A percentile compares a stretch with the other conserved stretches of the same genome.
Conservation (phyloP, 1,139 yeast genomes). For the Zygoascus sp. region DNA sequence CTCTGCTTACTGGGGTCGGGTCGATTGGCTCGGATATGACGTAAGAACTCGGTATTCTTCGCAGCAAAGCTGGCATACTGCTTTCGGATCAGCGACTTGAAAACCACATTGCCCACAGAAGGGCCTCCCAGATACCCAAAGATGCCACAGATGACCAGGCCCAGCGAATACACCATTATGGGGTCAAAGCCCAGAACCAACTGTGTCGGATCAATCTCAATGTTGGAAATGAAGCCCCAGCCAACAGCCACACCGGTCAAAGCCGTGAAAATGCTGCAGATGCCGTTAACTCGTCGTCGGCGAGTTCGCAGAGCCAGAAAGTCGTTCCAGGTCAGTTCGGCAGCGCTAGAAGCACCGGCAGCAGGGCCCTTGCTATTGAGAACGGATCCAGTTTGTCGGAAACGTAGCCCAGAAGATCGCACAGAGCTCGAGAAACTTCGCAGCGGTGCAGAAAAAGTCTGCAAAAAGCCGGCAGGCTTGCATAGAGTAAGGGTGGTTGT, state of each 20-base stretch:
- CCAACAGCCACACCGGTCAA: conserved; percentile 64
- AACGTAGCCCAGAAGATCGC: background rate
- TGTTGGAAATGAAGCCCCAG: conserved; percentile 70
- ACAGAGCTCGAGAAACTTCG: background rate
- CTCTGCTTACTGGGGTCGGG: conserved; percentile 94
- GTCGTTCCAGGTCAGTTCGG: conserved; percentile 61
- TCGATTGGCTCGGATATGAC: conserved; percentile 68
- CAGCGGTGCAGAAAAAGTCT: background rate
- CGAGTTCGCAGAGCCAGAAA: conserved; percentile 72
- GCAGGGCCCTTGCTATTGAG: background rate
- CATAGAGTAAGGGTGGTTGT: background rate
- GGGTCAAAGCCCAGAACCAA: conserved; percentile 84
- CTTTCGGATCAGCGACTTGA: conserved; percentile 51
- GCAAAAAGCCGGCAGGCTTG: background rate
- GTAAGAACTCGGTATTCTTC: conserved; percentile 71
- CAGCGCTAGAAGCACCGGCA: background rate
- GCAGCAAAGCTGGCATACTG: conserved; percentile 36
- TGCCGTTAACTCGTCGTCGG: conserved; percentile 65
- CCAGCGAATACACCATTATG: conserved; percentile 51
- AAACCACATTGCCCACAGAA: conserved; percentile 64
- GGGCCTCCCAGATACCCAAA: conserved; percentile 86
- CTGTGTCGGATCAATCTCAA: conserved; percentile 80
- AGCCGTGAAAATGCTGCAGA: conserved; percentile 65
- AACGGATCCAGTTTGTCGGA: background rate
- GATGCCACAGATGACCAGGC: conserved; percentile 67